Conservation (phyloP, 2,329 filamentous ascomycete genomes). For the Apiospora sp. region DNA sequence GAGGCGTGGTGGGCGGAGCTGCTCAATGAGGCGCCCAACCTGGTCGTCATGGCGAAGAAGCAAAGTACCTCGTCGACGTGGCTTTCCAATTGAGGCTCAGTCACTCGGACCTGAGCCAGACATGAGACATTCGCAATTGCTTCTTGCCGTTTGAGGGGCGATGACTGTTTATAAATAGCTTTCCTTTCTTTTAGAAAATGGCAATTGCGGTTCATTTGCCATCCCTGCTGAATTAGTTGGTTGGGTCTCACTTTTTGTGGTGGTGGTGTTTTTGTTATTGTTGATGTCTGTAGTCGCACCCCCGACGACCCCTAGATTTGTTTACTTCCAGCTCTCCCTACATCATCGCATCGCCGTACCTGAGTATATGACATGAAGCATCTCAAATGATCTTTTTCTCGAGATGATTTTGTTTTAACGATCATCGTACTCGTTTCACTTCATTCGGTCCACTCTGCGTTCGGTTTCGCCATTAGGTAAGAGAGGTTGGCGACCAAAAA, state of each 20-base stretch:
- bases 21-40: slow-evolving; percentile 22
- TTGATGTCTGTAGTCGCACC: background rate
- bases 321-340: background rate
- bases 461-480: slow-evolving; percentile 2
- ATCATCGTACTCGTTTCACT: background rate
- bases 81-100: background rate
- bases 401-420: background rate
- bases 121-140: slow-evolving; percentile 1
- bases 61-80: background rate
- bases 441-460: background rate
- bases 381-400: no score
- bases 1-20: slow-evolving; percentile 24
- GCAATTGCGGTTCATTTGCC: background rate
- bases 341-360: background rate
- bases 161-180: background rate
- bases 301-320: background rate
- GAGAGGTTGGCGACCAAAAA: background rate
- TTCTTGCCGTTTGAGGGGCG: background rate
- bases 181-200: background rate
- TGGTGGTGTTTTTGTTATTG: background rate
- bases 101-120: background rate
- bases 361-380: background rate
- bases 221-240: background rate
- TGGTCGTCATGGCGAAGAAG: slow-evolving; percentile 24
- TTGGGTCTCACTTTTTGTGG: background rate